Base-by-base conservation (phyloP, 1,139 yeast species). In the Arxiozyma slooffiae region DNA sequence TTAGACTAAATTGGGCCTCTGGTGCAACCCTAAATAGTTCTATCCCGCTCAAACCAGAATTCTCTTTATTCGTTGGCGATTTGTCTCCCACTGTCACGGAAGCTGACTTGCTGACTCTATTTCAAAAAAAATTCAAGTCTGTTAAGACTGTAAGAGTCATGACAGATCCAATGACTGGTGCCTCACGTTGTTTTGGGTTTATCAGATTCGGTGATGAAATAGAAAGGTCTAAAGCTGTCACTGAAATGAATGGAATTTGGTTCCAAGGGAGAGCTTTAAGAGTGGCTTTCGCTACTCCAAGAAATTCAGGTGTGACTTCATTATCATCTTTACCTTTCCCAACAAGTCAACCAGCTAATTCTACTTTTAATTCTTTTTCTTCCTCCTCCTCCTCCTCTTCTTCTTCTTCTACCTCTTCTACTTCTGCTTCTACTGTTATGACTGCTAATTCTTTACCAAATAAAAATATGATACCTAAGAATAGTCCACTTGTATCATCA, bases 171-270 rank as follows among this genome's bases (percentile, higher is more conserved):
- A 73, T 77, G 22, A 80, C 94, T 2, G 85, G 85, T 18, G 73
- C 76, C 22, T 83, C 96, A 2, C 80, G 92, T 59, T 95, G 97
- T 41, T 88, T 86, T 69, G 97, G 97, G 1, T 89, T 90, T 68
- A 92, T 89, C n/a, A 77, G 95, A 54, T 88, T 90, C 66, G 71
- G 78, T 43, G 77, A 79, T 52, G 85, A 81, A 57, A 75, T 77
- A n/a, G 86, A 84, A 50, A 84, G 89, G 68, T 81, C 80, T 56
- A 73, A 81, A 46, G 95, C 97, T 0, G 70, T 87, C 41, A 69
- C 74, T 26, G 95, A 86, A 62, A 86, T 87, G 95, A 88, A 85
- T 64, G 96, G 95, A 3, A 74, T 76, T 26, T 74, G 81, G 65
- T 70, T 87, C 44, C 88, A 86, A 48, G 84, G 85, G 16, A 75